Percentiles rank a stretch among this genome's conserved stretches.
Conservation (phyloP, 192 early-diverging fungal genomes). For the Podila verticillata region DNA sequence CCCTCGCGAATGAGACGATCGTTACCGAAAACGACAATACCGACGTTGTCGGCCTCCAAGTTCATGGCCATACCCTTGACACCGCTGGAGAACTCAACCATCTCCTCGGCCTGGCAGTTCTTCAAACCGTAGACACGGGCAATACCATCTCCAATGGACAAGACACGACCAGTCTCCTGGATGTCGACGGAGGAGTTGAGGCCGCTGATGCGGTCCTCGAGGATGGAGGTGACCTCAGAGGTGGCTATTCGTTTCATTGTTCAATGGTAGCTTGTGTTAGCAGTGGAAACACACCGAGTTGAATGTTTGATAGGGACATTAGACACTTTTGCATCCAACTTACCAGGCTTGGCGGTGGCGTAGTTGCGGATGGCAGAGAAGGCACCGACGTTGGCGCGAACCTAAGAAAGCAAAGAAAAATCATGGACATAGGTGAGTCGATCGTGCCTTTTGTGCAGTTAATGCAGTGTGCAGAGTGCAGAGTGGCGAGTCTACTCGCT, state of each 20-base stretch:
- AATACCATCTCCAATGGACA: constrained; percentile 99
- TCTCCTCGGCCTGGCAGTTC: constrained; percentile 98
- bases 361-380: constrained; percentile 64
- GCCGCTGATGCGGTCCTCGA: constrained; percentile 97
- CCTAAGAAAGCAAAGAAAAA: constrained; percentile 34
- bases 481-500: background rate
- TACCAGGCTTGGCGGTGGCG: constrained; percentile 64
- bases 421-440: background rate
- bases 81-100: constrained; percentile 99
- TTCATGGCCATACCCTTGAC: constrained; percentile 99
- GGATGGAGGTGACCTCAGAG: constrained; percentile 96
- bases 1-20: constrained; percentile 99
- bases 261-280: too few relatives aligned
- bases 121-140: constrained; percentile 99
- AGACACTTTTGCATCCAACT: background rate
- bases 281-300: too few relatives aligned
- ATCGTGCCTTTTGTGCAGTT: background rate
- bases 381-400: constrained; percentile 66
- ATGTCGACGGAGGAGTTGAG: constrained; percentile 85
- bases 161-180: constrained; percentile 97
- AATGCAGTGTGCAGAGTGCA: too few relatives aligned
- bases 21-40: constrained; percentile 99
- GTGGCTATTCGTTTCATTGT: constrained; percentile 58
- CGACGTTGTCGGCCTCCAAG: constrained; percentile 99
- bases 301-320: too few relatives aligned